phyloP scores from a whole-genome alignment of 768 basidiomycete species.

The Dentipellis sp. region DNA sequence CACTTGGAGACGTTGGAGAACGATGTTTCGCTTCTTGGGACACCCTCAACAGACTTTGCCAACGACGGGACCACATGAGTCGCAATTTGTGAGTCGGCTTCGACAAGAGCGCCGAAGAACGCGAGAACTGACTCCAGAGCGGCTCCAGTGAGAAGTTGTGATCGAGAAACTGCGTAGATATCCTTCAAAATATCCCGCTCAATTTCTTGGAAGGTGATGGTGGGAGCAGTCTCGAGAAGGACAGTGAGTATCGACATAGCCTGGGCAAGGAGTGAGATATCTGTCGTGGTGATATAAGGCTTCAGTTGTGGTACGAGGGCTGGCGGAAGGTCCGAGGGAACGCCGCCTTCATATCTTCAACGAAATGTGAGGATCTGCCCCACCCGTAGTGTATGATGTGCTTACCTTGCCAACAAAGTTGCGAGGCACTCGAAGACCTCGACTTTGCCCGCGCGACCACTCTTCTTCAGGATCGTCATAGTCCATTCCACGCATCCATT shows the following conservation, averaged over 20 bases:
- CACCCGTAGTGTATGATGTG: neutral
- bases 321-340: slow-evolving; percentile 51
- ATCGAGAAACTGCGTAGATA: slow-evolving; percentile 65
- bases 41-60: slow-evolving; percentile 56
- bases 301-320: slow-evolving; percentile 67
- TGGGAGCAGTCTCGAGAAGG: slow-evolving; percentile 59
- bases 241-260: slow-evolving; percentile 57
- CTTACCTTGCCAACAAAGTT: slow-evolving; percentile 58
- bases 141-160: slow-evolving; percentile 66
- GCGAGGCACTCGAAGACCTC: slow-evolving; percentile 76
- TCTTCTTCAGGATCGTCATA: slow-evolving; percentile 65
- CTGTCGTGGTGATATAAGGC: slow-evolving; percentile 61
- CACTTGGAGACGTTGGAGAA: slow-evolving; percentile 77
- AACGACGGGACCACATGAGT: slow-evolving; percentile 75
- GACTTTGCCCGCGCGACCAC: slow-evolving; percentile 66
- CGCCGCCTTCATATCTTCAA: slow-evolving; percentile 32
- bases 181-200: slow-evolving; percentile 60
- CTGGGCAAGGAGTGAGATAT: slow-evolving; percentile 73
- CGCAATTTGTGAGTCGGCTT: slow-evolving; percentile 75
- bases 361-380: too few relatives aligned
- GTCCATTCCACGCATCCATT: slow-evolving; percentile 73
- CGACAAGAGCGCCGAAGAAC: slow-evolving; percentile 79
- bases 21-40: slow-evolving; percentile 42
- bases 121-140: slow-evolving; percentile 74
- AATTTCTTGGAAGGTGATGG: slow-evolving; percentile 62